Conservation (phyloP, 768 basidiomycete genomes). For the Bullera alba region DNA sequence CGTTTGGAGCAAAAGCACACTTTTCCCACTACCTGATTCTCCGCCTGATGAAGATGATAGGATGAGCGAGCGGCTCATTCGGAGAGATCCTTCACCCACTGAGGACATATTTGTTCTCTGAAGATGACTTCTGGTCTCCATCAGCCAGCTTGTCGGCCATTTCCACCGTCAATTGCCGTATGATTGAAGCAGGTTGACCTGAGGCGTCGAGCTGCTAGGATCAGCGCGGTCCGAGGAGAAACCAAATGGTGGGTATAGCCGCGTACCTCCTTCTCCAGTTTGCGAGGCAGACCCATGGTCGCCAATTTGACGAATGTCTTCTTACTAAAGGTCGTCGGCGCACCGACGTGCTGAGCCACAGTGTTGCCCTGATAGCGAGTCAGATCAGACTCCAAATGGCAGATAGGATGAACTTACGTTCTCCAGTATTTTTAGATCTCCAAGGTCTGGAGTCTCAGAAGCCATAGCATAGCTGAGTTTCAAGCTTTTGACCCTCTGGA, state of each 20-base stretch:
- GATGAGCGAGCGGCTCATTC: too few species aligned
- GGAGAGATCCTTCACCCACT: too few species aligned
- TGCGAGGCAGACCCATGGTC: conserved; percentile 66
- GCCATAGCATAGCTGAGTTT: conserved; percentile 9
- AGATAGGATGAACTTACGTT: conserved; percentile 5
- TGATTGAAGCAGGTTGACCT: conserved; percentile 58
- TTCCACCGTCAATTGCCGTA: conserved; percentile 62
- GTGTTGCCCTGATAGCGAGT: neutral
- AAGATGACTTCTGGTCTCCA: too few species aligned
- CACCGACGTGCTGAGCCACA: conserved; percentile 16
- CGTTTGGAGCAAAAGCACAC: conserved; percentile 67
- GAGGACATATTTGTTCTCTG: conserved; percentile 56
- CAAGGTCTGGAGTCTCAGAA: conserved; percentile 5
- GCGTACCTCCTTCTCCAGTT: conserved; percentile 64
- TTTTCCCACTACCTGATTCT: conserved; percentile 70
- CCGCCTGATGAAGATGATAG: conserved; percentile 60
- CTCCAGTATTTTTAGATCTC: conserved; percentile 5
- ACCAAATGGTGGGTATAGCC: neutral
- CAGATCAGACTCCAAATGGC: neutral
- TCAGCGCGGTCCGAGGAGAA: conserved; percentile 48
- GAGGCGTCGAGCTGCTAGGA: conserved; percentile 57
- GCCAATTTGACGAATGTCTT: conserved; percentile 43
- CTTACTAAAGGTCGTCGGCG: conserved; percentile 21
- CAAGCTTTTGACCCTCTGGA: neutral
- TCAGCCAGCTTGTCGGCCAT: conserved; percentile 52